Evolutionary conservation across 2,329 filamentous ascomycete genomes (phyloP), one percentile per base, ranked within the genome.

Genomic region (Paraphoma chrysanthemicola): DNA sequence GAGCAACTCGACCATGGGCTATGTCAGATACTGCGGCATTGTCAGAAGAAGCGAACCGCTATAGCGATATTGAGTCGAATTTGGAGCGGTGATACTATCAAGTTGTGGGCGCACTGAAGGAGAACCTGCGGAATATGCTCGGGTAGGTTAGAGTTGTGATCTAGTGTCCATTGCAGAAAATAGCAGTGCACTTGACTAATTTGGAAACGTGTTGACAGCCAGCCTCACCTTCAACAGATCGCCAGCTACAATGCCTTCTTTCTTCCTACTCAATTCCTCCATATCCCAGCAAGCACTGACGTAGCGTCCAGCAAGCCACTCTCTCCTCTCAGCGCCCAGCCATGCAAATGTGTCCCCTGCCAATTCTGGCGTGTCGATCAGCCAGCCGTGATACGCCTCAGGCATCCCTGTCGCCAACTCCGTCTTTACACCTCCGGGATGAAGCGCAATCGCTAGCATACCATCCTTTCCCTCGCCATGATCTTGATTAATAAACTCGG

Each of bases 401-500:
- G 64, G 63, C 54, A 68, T 49, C 0, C 11, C 30, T 7, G 44
- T 10, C 5, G 44, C 50, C 31, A 67, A 44, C 6, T 62, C 57
- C 0, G 63, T 66, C 48, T 45, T 48, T 4, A 75, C 57, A 17
- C 51, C 60, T 0, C 71, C 72, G 1, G 71, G 70, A 53, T 75
- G 70, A 5, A 73, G 54, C 0, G 55, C 54, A 44, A 62, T 58
- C 11, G 57, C 64, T 3, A 68, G 18, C 1, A 73, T 54, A 9
- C 61, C 68, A 14, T 69, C 54, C 1, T 54, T 60, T 0, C 53
- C 51, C 11, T 51, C 36, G 0, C 62, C 61, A 44, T 74, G 56
- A 14, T 86, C 84, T 0, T 70, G 70, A 43, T 77, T 72, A 8
- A 84, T 56, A 54, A 78, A 81, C 62, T 86, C 83, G 0, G 79